phyloP scores from a whole-genome alignment of 2,329 filamentous ascomycete species.

The Ceratocystis ficicola region DNA sequence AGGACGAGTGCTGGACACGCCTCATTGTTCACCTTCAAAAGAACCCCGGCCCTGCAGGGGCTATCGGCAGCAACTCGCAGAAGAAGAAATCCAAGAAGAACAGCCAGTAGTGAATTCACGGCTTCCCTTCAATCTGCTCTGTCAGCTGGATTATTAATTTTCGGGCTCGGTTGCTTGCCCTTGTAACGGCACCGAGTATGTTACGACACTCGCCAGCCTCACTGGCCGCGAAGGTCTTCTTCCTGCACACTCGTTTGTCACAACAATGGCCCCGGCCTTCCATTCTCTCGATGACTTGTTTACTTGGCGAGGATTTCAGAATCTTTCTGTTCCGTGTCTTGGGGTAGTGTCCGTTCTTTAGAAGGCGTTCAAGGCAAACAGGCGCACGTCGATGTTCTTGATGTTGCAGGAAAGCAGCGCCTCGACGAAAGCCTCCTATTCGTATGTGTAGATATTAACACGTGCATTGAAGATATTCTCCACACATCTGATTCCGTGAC shows the following conservation, averaged over 20 bases:
- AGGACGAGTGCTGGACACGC: constrained; percentile 77
- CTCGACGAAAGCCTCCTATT: not conserved
- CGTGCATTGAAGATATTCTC: not conserved
- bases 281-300: not conserved
- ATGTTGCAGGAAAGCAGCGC: not conserved
- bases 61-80: constrained; percentile 33
- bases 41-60: constrained; percentile 44
- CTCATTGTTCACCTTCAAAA: constrained; percentile 73
- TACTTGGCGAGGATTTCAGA: constrained; percentile 1
- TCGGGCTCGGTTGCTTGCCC: not conserved
- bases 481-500: too few relatives aligned
- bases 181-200: not conserved
- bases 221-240: not conserved
- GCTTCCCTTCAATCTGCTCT: not conserved
- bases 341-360: constrained; percentile 10
- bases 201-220: not conserved
- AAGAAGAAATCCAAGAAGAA: constrained; percentile 56
- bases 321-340: not conserved
- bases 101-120: constrained; percentile 25
- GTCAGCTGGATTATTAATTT: not conserved
- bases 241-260: not conserved
- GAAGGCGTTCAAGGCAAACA: constrained; percentile 10
- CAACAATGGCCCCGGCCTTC: not conserved
- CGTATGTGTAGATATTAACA: not conserved
- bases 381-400: not conserved